phyloP scores from a whole-genome alignment of 495 filamentous ascomycete genomes.

The Penicillium salamii region DNA sequence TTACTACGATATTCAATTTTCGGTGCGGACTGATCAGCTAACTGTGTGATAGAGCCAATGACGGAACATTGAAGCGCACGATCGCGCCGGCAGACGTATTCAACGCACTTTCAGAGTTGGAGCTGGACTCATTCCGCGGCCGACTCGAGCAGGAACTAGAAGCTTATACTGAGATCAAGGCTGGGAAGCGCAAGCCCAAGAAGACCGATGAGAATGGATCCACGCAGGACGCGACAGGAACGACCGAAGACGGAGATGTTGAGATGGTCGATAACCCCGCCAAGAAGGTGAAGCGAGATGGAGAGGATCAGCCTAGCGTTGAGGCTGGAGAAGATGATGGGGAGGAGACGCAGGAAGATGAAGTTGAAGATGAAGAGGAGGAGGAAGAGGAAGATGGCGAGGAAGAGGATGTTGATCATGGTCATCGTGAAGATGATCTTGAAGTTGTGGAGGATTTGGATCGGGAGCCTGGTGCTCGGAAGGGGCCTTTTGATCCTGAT shows the following conservation, averaged over 20 bases:
- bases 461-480: conserved; percentile 21
- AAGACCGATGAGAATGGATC: conserved; percentile 41
- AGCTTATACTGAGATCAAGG: conserved; percentile 59
- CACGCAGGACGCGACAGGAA: conserved; percentile 31
- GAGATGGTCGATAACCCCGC: conserved; percentile 29
- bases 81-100: conserved; percentile 83
- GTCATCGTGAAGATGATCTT: conserved; percentile 53
- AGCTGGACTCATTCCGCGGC: conserved; percentile 74
- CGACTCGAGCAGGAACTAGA: conserved; percentile 58
- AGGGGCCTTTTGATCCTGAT: conserved; percentile 36
- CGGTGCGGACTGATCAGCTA: no score
- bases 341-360: conserved; percentile 51
- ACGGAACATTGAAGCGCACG: conserved; percentile 75
- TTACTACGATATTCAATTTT: no score
- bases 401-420: conserved; percentile 36
- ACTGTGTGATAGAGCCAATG: conserved; percentile 62
- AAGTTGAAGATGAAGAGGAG: conserved; percentile 55
- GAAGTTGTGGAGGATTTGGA: conserved; percentile 65
- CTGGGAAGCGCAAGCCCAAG: conserved; percentile 63
- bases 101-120: conserved; percentile 74
- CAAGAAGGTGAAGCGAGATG: conserved; percentile 50
- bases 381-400: conserved; percentile 51
- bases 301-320: conserved; percentile 32
- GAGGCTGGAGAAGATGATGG: conserved; percentile 45
- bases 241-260: conserved; percentile 37